phyloP scores from a whole-genome alignment of 208 protist species.

The Acanthamoeba culbertsoni region DNA sequence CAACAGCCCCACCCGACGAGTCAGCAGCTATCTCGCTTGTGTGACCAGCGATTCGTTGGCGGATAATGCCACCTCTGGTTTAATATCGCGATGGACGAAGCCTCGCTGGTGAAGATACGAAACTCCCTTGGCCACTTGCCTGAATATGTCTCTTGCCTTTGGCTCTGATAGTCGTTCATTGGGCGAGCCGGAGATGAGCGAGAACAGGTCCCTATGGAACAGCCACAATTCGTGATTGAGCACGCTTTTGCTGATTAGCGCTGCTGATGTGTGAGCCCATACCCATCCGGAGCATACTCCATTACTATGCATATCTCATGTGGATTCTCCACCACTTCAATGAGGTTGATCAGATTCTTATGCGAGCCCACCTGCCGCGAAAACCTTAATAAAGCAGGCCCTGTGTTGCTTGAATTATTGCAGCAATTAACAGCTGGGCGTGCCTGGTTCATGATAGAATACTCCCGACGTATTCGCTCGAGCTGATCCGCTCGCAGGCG shows the following conservation, averaged over 20 bases:
- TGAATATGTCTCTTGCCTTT: background rate
- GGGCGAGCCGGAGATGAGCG: background rate
- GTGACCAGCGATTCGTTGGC: background rate
- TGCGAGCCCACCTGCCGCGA: background rate
- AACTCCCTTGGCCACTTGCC: background rate
- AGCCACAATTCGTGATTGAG: background rate
- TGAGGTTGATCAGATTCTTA: background rate
- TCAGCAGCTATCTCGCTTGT: background rate
- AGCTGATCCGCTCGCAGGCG: background rate
- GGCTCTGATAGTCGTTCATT: background rate
- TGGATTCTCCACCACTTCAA: slow-evolving; percentile 19
- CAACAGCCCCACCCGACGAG: background rate
- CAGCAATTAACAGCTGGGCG: background rate
- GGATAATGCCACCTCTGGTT: background rate
- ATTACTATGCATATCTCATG: slow-evolving; percentile 26
- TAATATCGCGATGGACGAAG: slow-evolving; percentile 28
- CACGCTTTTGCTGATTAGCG: background rate
- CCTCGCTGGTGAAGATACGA: background rate
- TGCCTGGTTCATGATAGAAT: slow-evolving; percentile 52
- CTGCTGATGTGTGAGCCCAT: background rate
- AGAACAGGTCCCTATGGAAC: background rate
- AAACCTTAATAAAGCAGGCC: background rate
- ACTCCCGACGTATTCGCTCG: background rate
- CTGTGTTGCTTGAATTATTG: background rate
- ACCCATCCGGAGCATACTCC: slow-evolving; percentile 24